Evolutionary conservation across 169 alveolate genomes (phyloP), one percentile per base, ranked within the genome.

Genomic region (Plasmodium blacklocki): DNA sequence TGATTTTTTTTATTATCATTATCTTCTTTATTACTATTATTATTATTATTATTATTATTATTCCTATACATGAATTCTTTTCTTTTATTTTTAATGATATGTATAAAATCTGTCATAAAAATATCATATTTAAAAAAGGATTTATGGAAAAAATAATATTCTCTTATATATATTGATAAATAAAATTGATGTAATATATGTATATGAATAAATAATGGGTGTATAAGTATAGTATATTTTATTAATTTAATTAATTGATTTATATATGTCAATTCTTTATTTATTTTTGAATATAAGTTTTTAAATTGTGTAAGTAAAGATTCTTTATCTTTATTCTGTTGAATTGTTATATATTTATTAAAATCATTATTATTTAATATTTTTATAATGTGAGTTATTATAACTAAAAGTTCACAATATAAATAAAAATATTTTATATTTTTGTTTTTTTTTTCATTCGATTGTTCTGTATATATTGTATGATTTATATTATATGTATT

Each of bases 71-170:
- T 67, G 12, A 50, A 43, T 26, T 4, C 54, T 56, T 83, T 83
- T 72, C 85, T 68, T 68, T 83, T 83, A 29, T 58, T 60, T 72
- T 73, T 59, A 15, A 83, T 72, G 54, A 83, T 50, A 4, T 58
- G 26, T 62, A 83, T 5, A 70, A 67, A 83, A 62, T 83, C 50
- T 43, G 15, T 50, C n/a, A 83, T 26, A 60, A 83, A 83, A 26
- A 83, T 8, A 70, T 83, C 85, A 62, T 83, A 83, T 18, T 83
- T 83, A 83, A 83, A 83, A 70, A 83, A 83, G 43, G 76, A 50
- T 73, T 83, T 83, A 66, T 71, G 80, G 50, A 83, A 83, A 72
- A 39, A 71, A 62, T 83, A 73, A 54, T 43, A 83, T 62, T 83
- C 91, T 50, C 68, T 83, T 83, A 83, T 83, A 62, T 83, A 83